These are phyloP conservation scores for Artemisia argyi DNA, from an alignment of 129 eudicot genomes.

Conservation along the genomic window DNA sequence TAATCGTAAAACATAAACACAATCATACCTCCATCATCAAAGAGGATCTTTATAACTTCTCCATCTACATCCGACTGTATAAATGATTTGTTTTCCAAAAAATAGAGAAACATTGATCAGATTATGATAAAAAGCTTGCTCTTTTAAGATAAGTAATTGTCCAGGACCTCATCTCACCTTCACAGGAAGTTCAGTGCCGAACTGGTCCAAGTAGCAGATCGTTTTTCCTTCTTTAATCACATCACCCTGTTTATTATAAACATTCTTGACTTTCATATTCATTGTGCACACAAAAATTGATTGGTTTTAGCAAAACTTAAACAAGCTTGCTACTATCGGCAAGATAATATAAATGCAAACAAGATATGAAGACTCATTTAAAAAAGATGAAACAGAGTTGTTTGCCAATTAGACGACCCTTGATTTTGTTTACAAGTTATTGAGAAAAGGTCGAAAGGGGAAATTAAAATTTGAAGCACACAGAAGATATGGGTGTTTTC, in stretches of 20 bases:
- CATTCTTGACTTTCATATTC: background rate
- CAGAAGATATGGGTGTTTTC: too few relatives aligned
- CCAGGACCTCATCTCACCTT: constrained; percentile 42
- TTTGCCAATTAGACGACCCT: too few relatives aligned
- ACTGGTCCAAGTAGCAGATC: constrained; percentile 82
- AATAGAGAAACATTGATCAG: background rate
- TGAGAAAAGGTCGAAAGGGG: too few relatives aligned
- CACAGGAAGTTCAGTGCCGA: constrained; percentile 69
- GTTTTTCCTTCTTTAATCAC: constrained; percentile 77
- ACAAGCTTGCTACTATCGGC: too few relatives aligned
- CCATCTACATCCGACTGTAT: constrained; percentile 85
- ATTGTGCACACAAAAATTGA: too few relatives aligned
- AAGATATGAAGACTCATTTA: too few relatives aligned
- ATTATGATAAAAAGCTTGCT: constrained; percentile 4
- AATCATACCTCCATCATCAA: constrained; percentile 69
- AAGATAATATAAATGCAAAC: too few relatives aligned
- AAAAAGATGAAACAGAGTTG: too few relatives aligned
- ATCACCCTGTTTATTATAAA: constrained; percentile 56
- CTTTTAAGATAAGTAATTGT: background rate
- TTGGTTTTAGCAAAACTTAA: too few relatives aligned
- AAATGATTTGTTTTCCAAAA: background rate
- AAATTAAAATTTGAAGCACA: too few relatives aligned
- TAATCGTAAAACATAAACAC: too few relatives aligned
- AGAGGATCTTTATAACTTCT: constrained; percentile 80
- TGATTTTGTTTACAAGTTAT: too few relatives aligned